phyloP scores from a whole-genome alignment of 345 rosid genomes.

The Arabis hirsuta region DNA sequence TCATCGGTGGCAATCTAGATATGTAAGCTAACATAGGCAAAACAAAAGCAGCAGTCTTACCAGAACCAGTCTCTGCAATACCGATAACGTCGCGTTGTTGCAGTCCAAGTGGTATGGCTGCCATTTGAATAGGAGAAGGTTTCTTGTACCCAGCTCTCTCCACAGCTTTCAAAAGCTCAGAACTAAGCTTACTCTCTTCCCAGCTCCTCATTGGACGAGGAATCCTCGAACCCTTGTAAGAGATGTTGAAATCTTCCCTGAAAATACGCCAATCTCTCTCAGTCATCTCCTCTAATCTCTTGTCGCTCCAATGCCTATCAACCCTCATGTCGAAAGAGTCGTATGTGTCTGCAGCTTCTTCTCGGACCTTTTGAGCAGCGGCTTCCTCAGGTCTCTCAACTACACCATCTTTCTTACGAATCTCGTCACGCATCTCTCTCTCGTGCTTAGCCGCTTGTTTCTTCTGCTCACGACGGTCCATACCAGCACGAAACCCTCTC shows the following conservation, averaged over 20 bases:
- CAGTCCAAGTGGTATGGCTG: slow-evolving; percentile 84
- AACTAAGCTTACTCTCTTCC: slow-evolving; percentile 76
- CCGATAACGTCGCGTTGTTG: slow-evolving; percentile 97
- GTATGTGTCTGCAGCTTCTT: slow-evolving; percentile 82
- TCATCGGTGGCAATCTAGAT: slow-evolving; percentile 76
- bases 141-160: slow-evolving; percentile 87
- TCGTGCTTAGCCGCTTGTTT: slow-evolving; percentile 90
- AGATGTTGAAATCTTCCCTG: slow-evolving; percentile 88
- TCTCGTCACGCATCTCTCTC: slow-evolving; percentile 88
- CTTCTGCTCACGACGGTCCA: slow-evolving; percentile 97
- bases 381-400: slow-evolving; percentile 93
- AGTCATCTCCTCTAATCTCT: slow-evolving; percentile 89
- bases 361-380: slow-evolving; percentile 69
- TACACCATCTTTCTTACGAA: slow-evolving; percentile 76
- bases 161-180: slow-evolving; percentile 82
- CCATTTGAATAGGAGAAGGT: slow-evolving; percentile 95
- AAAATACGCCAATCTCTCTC: slow-evolving; percentile 98
- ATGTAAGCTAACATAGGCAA: slow-evolving; percentile 95
- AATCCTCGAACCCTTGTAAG: slow-evolving; percentile 91
- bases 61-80: slow-evolving; percentile 95
- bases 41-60: slow-evolving; percentile 96
- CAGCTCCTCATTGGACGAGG: slow-evolving; percentile 95
- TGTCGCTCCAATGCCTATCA: slow-evolving; percentile 91
- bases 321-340: slow-evolving; percentile 95
- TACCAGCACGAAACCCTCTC: slow-evolving; percentile 91